These are phyloP conservation scores for Pyracantha coccinea DNA, from an alignment of 331 rosid species.

Conservation along the genomic window DNA sequence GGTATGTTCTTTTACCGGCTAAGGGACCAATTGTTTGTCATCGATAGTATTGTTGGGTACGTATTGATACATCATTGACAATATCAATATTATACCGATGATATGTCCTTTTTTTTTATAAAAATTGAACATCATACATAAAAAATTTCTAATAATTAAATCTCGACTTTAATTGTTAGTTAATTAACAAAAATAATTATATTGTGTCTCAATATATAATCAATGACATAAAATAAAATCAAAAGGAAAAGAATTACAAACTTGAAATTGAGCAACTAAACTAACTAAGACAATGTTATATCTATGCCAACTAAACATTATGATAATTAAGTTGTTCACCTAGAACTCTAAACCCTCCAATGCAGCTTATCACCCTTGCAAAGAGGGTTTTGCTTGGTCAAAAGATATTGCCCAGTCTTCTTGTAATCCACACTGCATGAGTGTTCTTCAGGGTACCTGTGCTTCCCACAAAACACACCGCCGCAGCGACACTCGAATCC, in stretches of 20 bases:
- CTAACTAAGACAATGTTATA: not conserved
- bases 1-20: not conserved
- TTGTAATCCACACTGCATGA: constrained; percentile 23
- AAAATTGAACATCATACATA: not conserved
- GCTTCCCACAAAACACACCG: constrained; percentile 30
- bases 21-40: not conserved
- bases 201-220: not conserved
- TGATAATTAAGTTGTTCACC: not conserved
- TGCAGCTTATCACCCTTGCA: constrained; percentile 5
- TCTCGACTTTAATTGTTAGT: not conserved
- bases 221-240: not conserved
- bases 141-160: too few species aligned
- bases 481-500: constrained; percentile 39
- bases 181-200: too few species aligned
- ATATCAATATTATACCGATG: too few species aligned
- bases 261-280: not conserved
- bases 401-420: constrained; percentile 1
- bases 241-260: not conserved
- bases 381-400: constrained; percentile 17
- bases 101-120: too few species aligned
- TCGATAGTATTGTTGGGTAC: not conserved
- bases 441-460: constrained; percentile 32
- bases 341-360: not conserved
- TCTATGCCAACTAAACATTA: not conserved
- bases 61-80: not conserved